These are phyloP conservation scores for Aspergillus flavus DNA, from an alignment of 2,329 filamentous ascomycete species.

Conservation along the genomic window DNA sequence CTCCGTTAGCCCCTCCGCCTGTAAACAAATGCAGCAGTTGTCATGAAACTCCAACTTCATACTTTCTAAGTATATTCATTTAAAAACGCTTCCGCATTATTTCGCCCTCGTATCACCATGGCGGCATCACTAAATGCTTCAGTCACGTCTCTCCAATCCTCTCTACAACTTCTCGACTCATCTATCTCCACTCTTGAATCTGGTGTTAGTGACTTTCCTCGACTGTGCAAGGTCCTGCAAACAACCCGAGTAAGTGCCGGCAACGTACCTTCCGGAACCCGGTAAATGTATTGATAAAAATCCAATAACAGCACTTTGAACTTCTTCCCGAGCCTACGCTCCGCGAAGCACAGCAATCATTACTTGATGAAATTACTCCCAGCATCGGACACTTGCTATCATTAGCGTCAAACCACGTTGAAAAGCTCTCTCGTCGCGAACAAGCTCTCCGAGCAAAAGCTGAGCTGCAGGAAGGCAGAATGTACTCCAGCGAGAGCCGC, in stretches of 20 bases:
- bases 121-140: constrained; percentile 58
- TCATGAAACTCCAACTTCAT: background rate
- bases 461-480: constrained; percentile 77
- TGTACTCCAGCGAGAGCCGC: constrained; percentile 49
- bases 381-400: constrained; percentile 77
- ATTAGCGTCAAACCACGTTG: constrained; percentile 80
- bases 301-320: constrained; percentile 74
- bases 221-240: constrained; percentile 64
- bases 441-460: constrained; percentile 80
- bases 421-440: constrained; percentile 79
- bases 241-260: constrained; percentile 57
- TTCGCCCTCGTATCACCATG: constrained; percentile 29
- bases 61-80: background rate
- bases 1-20: constrained; percentile 19
- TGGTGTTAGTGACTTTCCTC: constrained; percentile 65
- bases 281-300: constrained; percentile 1
- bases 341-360: constrained; percentile 76
- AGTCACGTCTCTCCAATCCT: constrained; percentile 62
- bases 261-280: background rate
- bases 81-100: background rate
- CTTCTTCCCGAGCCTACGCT: constrained; percentile 84
- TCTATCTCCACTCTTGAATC: constrained; percentile 65
- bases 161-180: constrained; percentile 63
- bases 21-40: constrained; percentile 28
- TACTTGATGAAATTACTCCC: constrained; percentile 87